phyloP scores from a whole-genome alignment of 2,329 filamentous ascomycete genomes.

The Nigrospora sphaerica region DNA sequence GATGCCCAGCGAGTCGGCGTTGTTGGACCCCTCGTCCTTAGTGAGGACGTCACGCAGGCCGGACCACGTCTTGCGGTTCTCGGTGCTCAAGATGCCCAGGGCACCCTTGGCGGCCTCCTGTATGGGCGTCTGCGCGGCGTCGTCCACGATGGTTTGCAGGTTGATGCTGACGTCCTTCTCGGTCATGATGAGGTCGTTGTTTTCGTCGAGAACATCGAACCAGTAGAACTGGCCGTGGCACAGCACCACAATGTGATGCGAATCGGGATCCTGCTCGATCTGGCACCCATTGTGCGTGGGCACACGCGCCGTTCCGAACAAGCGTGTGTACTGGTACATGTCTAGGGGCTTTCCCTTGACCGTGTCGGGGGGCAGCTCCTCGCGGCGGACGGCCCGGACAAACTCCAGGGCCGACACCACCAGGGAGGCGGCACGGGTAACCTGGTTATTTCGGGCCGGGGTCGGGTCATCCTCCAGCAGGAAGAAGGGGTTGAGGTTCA shows the following conservation, averaged over 20 bases:
- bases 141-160: conserved; percentile 83
- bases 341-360: conserved; percentile 78
- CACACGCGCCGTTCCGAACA: conserved; percentile 91
- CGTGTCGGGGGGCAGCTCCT: conserved; percentile 86
- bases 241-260: conserved; percentile 88
- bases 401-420: conserved; percentile 88
- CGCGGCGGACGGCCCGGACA: conserved; percentile 83
- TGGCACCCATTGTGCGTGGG: conserved; percentile 92
- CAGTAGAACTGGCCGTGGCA: conserved; percentile 97
- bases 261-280: conserved; percentile 89
- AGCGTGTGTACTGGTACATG: conserved; percentile 96
- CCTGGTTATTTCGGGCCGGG: conserved; percentile 91
- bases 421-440: conserved; percentile 86
- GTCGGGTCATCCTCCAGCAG: conserved; percentile 95
- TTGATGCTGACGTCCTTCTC: conserved; percentile 91
- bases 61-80: conserved; percentile 96
- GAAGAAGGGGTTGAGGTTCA: conserved; percentile 98
- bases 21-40: conserved; percentile 81
- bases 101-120: conserved; percentile 94
- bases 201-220: conserved; percentile 95
- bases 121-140: conserved; percentile 82
- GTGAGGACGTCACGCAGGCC: conserved; percentile 82
- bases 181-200: conserved; percentile 93
- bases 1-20: conserved; percentile 90
- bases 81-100: conserved; percentile 86